A percentile compares a stretch with the other conserved stretches of the same genome.
Evolutionary conservation across 2,329 filamentous ascomycete species (phyloP).

Genomic region (Talaromyces sp.): DNA sequence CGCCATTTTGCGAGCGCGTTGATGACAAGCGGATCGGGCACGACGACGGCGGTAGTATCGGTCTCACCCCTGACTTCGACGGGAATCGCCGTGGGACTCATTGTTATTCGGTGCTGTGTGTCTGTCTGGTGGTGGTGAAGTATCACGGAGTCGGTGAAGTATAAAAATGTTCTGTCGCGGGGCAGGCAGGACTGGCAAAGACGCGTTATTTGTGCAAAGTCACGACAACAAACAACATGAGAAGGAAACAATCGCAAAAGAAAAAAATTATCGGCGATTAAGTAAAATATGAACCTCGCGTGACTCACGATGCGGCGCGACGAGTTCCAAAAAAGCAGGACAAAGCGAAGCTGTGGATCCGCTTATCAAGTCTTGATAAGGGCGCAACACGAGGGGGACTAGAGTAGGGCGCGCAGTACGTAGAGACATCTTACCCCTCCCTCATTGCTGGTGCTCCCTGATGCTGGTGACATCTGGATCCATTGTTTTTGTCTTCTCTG

Average conservation of each 20-base stretch:
- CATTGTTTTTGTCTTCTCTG: not conserved
- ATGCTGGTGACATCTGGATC: not conserved
- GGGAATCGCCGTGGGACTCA: conserved; percentile 25
- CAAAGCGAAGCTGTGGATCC: not conserved
- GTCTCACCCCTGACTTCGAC: conserved; percentile 27
- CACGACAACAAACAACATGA: not conserved
- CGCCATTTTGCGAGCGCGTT: conserved; percentile 63
- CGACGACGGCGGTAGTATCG: conserved; percentile 30
- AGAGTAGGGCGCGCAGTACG: not conserved
- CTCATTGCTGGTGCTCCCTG: not conserved
- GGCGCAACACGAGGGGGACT: not conserved
- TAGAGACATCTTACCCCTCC: not conserved
- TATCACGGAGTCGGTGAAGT: not conserved
- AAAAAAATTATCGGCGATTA: not conserved
- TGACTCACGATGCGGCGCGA: not conserved
- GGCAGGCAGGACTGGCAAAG: not conserved
- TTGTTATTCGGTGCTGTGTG: conserved; percentile 7
- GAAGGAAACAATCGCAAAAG: too few relatives aligned
- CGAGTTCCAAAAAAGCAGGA: not conserved
- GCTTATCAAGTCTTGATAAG: not conserved
- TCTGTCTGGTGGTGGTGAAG: not conserved
- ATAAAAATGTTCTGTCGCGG: not conserved
- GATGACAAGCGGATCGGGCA: conserved; percentile 50
- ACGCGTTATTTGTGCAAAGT: not conserved
- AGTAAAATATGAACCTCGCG: not conserved